Base-by-base conservation (phyloP, 768 basidiomycete genomes). In the Sistotremastrum suecicum region DNA sequence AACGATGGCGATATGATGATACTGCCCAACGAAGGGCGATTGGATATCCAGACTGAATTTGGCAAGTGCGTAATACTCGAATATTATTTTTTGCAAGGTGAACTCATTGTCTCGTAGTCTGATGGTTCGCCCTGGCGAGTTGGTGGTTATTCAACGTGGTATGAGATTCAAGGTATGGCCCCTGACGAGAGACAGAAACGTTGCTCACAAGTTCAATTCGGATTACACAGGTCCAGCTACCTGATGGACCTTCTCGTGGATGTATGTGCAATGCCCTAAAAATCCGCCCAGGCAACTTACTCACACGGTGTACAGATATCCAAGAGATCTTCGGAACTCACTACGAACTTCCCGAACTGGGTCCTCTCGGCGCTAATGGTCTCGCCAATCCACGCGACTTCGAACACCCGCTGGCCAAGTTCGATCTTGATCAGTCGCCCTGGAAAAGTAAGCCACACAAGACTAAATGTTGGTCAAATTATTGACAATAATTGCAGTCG, bases 11-110 rank as follows among this genome's bases (percentile, higher is more conserved):
- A 81, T 58, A 72, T 80, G 65, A 60, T 80, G 55, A 75, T 83
- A 53, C 61, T 80, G 11, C 79, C 79, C 6, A 72, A 80, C 55
- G 67, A 73, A 54, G 79, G 80, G 4, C 66, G 77, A 8, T 60
- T 82, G 50, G 78, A 81, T 54, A 71, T 83, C 37, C 78, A 78
- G 58, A 80, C 79, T 2, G 79, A 83, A 58, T 72, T 76, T 49
- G 79, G 79, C 44, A 74, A 68, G 77, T 78, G 51, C 51, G 74
- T 63, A 11, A 3, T 33, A 3, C 33, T 9, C 39, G 28, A 28
- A 31, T 31, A 50, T 5, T 28, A 0, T 39, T 5, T 40, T 7
- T 10, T 31, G 7, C 30, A 29, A 31, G 11, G 3, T 34, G 37
- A 30, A 6, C 33, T 48, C 39, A 36, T 51, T 7, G 36, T 32